Base-by-base conservation (phyloP, 345 rosid species). In the Hypericum androsaemum region DNA sequence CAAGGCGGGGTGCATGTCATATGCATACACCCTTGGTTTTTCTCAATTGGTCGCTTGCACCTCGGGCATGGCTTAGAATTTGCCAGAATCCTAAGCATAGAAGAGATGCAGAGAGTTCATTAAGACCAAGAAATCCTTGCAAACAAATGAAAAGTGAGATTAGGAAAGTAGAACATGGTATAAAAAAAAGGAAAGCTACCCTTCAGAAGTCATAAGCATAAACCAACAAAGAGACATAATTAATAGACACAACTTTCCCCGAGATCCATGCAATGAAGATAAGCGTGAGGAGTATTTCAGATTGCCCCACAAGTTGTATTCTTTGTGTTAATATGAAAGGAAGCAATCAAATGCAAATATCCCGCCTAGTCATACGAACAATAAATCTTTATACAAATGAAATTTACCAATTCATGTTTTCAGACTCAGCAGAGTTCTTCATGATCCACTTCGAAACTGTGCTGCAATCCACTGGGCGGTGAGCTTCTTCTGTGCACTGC, bases 21-120 rank as follows among this genome's bases (percentile, higher is more conserved):
- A 47, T 94, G 99, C 97, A 88, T 94, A 71, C 99, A 94, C 61
- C 99, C 99, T 70, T 94, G 99, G 66, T 94, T 94, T 66, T 92
- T 92, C 66, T 92, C 98, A 68, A 92, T 92, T 28, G 97, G 98
- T 41, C 98, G 80, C 79, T 92, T 94, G 76, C 99, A 88, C 71
- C 79, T 94, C 0, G 99, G 99, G 76, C 99, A 88, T 56, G 99
- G 99, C 79, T 94, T 94, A 40, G 99, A 94, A 67, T 94, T 94
- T 53, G 99, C 99, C 49, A 94, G 83, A 63, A 94, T 94, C 97
- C 97, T 92, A 80, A 11, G 50, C 43, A 58, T 52, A 46, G 5
- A 7, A 46, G 14, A 15, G 14, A 44, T 44, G 16, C 16, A 44
- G 32, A 22, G 32, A 22, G 1, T 22, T 22, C 32, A 22, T 22